Conservation (phyloP, 2,329 filamentous ascomycete species). For the Neoascochyta sp. region DNA sequence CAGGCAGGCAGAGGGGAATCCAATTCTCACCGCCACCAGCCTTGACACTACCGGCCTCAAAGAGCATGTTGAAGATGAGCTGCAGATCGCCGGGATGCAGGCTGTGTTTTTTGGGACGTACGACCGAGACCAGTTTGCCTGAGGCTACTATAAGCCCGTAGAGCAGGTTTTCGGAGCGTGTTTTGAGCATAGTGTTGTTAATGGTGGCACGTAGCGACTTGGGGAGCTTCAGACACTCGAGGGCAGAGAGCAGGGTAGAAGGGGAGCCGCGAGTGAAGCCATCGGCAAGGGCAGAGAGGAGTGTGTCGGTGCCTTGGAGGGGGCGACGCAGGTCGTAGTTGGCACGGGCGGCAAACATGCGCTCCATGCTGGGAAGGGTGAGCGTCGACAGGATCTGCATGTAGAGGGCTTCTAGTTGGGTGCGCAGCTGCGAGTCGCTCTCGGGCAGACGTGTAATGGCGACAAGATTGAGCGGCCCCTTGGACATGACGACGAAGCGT, state of each 20-base stretch:
- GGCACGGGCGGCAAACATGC: slow-evolving; percentile 83
- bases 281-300: slow-evolving; percentile 88
- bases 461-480: slow-evolving; percentile 86
- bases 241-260: slow-evolving; percentile 78
- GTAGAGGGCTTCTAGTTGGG: slow-evolving; percentile 88
- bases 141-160: slow-evolving; percentile 94
- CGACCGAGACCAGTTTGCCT: slow-evolving; percentile 88
- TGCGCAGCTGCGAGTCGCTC: slow-evolving; percentile 80
- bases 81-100: slow-evolving; percentile 93
- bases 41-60: slow-evolving; percentile 88
- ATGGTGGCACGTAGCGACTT: slow-evolving; percentile 83
- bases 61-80: slow-evolving; percentile 98
- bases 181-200: slow-evolving; percentile 80
- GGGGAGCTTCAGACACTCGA: slow-evolving; percentile 89
- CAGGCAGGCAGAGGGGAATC: slow-evolving; percentile 92
- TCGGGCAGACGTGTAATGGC: slow-evolving; percentile 91
- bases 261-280: slow-evolving; percentile 92
- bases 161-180: slow-evolving; percentile 71
- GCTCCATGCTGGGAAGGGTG: slow-evolving; percentile 79
- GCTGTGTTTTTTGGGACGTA: slow-evolving; percentile 89
- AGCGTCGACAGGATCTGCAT: slow-evolving; percentile 97
- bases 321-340: slow-evolving; percentile 92
- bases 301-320: slow-evolving; percentile 82
- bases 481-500: slow-evolving; percentile 79
- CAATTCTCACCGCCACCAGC: slow-evolving; percentile 94